phyloP scores from a whole-genome alignment of 2,329 filamentous ascomycete species.

The Pseudogymnoascus sp. region DNA sequence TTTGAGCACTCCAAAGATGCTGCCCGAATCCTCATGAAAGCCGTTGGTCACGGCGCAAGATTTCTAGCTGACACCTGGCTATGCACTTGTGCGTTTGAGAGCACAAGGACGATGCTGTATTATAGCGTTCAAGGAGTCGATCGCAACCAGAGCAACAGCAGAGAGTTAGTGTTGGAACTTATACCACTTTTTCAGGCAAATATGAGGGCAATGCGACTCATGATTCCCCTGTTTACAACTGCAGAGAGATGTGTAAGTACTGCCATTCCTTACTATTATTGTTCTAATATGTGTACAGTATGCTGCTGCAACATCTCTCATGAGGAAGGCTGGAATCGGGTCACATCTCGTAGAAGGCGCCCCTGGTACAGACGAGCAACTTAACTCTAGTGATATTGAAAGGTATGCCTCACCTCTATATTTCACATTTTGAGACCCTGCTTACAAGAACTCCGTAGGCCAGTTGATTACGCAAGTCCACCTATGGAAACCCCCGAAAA shows the following conservation, averaged over 20 bases:
- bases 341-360: slow-evolving; percentile 10
- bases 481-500: slow-evolving; percentile 22
- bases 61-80: slow-evolving; percentile 40
- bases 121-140: slow-evolving; percentile 40
- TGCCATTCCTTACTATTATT: neutral
- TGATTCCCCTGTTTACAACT: slow-evolving; percentile 9
- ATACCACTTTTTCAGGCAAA: slow-evolving; percentile 5
- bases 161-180: neutral
- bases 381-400: neutral
- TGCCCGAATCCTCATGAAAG: slow-evolving; percentile 34
- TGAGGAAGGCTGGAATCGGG: slow-evolving; percentile 12
- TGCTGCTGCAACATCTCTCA: slow-evolving; percentile 12
- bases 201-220: slow-evolving; percentile 9
- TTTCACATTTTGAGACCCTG: neutral
- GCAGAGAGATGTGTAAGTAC: slow-evolving; percentile 9
- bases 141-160: slow-evolving; percentile 16
- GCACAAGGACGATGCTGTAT: slow-evolving; percentile 42
- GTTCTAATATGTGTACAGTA: neutral
- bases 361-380: neutral
- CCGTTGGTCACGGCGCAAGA: slow-evolving; percentile 35
- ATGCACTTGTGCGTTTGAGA: slow-evolving; percentile 42
- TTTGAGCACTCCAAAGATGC: slow-evolving; percentile 17
- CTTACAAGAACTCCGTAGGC: neutral
- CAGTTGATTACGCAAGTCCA: slow-evolving; percentile 12
- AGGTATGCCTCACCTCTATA: neutral